phyloP scores from a whole-genome alignment of 176 grass and related monocot species.

The Miscanthus lutarioriparius region DNA sequence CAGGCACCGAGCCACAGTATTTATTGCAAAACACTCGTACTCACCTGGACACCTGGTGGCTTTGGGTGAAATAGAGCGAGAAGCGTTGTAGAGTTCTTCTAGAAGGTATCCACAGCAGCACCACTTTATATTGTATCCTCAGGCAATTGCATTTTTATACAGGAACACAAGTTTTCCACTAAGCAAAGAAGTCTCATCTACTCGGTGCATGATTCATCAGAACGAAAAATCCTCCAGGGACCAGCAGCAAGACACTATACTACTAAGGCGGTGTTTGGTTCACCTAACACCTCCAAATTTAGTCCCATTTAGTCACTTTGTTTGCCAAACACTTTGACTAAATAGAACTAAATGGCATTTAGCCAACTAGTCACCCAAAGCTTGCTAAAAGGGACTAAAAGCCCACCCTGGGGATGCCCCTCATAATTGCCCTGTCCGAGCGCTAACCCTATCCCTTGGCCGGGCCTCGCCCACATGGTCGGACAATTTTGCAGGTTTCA shows the following conservation, averaged over 20 bases:
- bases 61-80: neutral
- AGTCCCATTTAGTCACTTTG: too few species aligned
- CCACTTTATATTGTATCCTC: neutral
- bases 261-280: too few species aligned
- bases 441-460: too few species aligned
- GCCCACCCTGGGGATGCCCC: too few species aligned
- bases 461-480: too few species aligned
- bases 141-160: neutral
- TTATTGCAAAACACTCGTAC: too few species aligned
- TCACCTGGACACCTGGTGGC: neutral
- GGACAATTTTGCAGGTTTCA: neutral
- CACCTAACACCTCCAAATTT: too few species aligned
- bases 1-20: neutral
- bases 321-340: too few species aligned
- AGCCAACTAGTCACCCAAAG: too few species aligned
- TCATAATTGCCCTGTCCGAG: too few species aligned
- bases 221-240: neutral
- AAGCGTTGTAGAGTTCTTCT: neutral
- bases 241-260: neutral
- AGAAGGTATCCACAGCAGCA: neutral
- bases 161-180: neutral
- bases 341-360: too few species aligned
- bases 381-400: too few species aligned
- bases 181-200: neutral
- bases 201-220: neutral